Evolutionary conservation across 2,329 filamentous ascomycete genomes (phyloP).

Genomic region (Ciborinia camelliae): DNA sequence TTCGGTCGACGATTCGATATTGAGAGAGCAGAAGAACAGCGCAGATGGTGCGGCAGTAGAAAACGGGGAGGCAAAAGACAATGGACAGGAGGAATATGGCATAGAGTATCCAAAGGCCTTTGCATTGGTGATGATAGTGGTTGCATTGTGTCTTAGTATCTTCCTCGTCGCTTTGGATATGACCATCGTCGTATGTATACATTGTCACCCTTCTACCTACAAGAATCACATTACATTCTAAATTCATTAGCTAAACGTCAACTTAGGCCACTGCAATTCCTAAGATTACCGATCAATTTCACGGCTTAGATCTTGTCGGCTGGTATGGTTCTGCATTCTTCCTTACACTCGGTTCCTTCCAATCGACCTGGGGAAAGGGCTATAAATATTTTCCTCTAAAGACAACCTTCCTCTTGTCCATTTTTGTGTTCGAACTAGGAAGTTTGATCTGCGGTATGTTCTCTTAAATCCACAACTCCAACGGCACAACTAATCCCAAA

Average conservation of each 20-base stretch:
- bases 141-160: constrained; percentile 47
- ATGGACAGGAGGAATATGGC: constrained; percentile 20
- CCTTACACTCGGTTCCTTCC: constrained; percentile 44
- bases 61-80: constrained; percentile 5
- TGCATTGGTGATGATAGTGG: constrained; percentile 42
- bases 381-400: constrained; percentile 40
- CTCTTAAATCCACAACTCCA: not conserved
- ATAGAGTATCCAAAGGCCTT: constrained; percentile 34
- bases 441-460: constrained; percentile 39
- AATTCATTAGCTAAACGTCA: not conserved
- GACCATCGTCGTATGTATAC: constrained; percentile 46
- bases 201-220: not conserved
- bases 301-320: constrained; percentile 47
- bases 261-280: constrained; percentile 50
- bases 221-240: not conserved
- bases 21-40: constrained; percentile 27
- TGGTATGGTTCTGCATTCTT: constrained; percentile 60
- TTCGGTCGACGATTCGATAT: constrained; percentile 24
- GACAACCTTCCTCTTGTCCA: constrained; percentile 34
- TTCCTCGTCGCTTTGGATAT: constrained; percentile 45
- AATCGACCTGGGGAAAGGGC: constrained; percentile 36
- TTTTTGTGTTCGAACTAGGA: constrained; percentile 41
- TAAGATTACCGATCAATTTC: constrained; percentile 51
- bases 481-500: not conserved
- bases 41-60: constrained; percentile 16